A percentile compares a stretch with the other conserved stretches of the same genome.
Evolutionary conservation across 2,329 filamentous ascomycete genomes (phyloP).

Genomic region (Botrytis hyacinthi): DNA sequence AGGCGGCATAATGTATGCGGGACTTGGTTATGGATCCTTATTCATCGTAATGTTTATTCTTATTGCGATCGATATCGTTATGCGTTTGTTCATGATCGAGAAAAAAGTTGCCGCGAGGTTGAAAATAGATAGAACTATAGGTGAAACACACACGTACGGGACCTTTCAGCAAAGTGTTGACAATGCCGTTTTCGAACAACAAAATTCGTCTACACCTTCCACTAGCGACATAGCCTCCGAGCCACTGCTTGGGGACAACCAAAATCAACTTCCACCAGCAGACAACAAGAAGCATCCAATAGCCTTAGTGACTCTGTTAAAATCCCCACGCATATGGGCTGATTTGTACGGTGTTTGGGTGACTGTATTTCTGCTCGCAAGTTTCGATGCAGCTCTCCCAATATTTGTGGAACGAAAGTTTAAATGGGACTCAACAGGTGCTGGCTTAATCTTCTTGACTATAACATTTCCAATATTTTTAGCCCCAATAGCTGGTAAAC

Average conservation of each 20-base stretch:
- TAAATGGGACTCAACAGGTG: slow-evolving; percentile 52
- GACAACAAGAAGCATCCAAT: slow-evolving; percentile 10
- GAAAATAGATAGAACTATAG: slow-evolving; percentile 27
- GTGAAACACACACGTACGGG: background rate
- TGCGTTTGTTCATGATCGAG: slow-evolving; percentile 56
- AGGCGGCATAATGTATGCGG: slow-evolving; percentile 25
- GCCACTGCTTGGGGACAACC: slow-evolving; percentile 23
- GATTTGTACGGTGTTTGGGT: slow-evolving; percentile 45
- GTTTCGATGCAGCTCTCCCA: slow-evolving; percentile 54
- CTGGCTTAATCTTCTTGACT: slow-evolving; percentile 56
- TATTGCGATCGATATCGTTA: slow-evolving; percentile 51
- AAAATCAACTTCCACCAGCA: slow-evolving; percentile 17
- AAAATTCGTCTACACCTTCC: background rate
- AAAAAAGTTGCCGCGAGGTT: slow-evolving; percentile 51
- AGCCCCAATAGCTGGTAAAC: slow-evolving; percentile 54
- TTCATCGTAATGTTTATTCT: slow-evolving; percentile 56
- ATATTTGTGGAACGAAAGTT: slow-evolving; percentile 54
- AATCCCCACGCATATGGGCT: slow-evolving; percentile 41
- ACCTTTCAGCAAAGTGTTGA: slow-evolving; percentile 9
- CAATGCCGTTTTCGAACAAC: background rate
- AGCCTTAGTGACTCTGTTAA: slow-evolving; percentile 41
- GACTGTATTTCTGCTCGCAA: slow-evolving; percentile 49
- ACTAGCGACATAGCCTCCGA: background rate
- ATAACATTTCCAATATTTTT: slow-evolving; percentile 59
- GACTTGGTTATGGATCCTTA: slow-evolving; percentile 56